Evolutionary conservation across 345 rosid species (phyloP).

Genomic region (Gynandropsis gynandra): DNA sequence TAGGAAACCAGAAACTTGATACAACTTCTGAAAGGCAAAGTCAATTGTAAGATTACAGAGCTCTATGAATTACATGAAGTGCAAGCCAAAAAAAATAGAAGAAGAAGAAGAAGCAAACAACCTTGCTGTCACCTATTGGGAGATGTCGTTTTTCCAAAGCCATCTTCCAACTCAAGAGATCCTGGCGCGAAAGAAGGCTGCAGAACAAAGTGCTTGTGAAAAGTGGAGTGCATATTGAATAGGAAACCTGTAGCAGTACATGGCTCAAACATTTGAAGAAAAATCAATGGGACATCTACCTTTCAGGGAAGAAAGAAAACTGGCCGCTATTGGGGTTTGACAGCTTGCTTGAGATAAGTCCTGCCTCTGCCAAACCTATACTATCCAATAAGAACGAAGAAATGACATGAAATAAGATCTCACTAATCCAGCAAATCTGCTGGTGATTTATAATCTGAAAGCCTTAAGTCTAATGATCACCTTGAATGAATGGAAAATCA

Average conservation of each 20-base stretch:
- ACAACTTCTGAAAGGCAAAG: constrained; percentile 39
- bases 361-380: constrained; percentile 97
- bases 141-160: constrained; percentile 74
- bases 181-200: constrained; percentile 88
- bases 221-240: constrained; percentile 11
- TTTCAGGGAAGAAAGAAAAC: constrained; percentile 63
- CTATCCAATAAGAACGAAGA: constrained; percentile 24
- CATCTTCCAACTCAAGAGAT: constrained; percentile 97
- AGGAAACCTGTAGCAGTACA: neutral
- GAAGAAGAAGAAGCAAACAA: constrained; percentile 23
- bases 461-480: constrained; percentile 29
- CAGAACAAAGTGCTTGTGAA: constrained; percentile 15
- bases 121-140: constrained; percentile 81
- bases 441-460: neutral
- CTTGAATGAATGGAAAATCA: constrained; percentile 93
- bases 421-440: constrained; percentile 4
- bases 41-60: constrained; percentile 5
- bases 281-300: constrained; percentile 32
- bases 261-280: constrained; percentile 1
- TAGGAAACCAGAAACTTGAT: constrained; percentile 70
- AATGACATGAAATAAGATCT: constrained; percentile 5
- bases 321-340: constrained; percentile 49
- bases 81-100: neutral
- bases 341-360: constrained; percentile 88
- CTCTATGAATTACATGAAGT: neutral